These are phyloP conservation scores for Didymella pomorum DNA, from an alignment of 2,329 filamentous ascomycete species.

Conservation along the genomic window DNA sequence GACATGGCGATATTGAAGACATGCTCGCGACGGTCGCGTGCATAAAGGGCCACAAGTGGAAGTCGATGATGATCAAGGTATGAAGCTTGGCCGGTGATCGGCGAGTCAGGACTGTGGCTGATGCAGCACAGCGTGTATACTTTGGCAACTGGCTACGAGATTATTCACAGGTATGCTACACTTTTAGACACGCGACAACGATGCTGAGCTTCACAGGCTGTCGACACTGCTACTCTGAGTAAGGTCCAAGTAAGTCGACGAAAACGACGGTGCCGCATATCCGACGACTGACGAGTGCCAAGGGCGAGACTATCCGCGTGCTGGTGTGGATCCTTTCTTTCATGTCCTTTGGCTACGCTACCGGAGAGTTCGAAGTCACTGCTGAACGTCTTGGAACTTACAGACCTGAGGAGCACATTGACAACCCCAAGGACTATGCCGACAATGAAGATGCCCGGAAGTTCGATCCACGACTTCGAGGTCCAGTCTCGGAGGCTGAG, in stretches of 20 bases:
- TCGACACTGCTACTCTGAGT: slow-evolving; percentile 63
- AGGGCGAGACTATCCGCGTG: slow-evolving; percentile 62
- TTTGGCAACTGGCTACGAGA: slow-evolving; percentile 60
- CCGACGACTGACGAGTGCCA: slow-evolving; percentile 33
- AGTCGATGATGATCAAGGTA: slow-evolving; percentile 57
- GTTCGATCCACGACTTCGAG: slow-evolving; percentile 81
- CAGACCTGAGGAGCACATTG: slow-evolving; percentile 61
- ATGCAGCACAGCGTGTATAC: slow-evolving; percentile 47
- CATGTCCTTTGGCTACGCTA: slow-evolving; percentile 65
- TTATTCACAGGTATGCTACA: slow-evolving; percentile 60
- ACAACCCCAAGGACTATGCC: slow-evolving; percentile 53
- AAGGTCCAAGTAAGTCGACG: slow-evolving; percentile 53
- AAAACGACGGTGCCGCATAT: slow-evolving; percentile 20
- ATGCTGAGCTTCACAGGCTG: slow-evolving; percentile 58
- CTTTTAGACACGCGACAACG: slow-evolving; percentile 11
- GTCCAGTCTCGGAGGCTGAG: slow-evolving; percentile 68
- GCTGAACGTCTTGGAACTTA: slow-evolving; percentile 59
- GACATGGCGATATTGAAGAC: slow-evolving; percentile 63
- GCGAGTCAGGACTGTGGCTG: slow-evolving; percentile 22
- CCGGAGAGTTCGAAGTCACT: slow-evolving; percentile 65
- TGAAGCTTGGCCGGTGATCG: slow-evolving; percentile 1
- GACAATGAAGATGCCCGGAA: slow-evolving; percentile 83
- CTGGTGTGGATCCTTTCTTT: slow-evolving; percentile 64
- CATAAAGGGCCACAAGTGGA: slow-evolving; percentile 54
- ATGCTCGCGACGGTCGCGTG: slow-evolving; percentile 59